Base-by-base conservation (phyloP, 768 basidiomycete species). In the Tricholoma matsutake region DNA sequence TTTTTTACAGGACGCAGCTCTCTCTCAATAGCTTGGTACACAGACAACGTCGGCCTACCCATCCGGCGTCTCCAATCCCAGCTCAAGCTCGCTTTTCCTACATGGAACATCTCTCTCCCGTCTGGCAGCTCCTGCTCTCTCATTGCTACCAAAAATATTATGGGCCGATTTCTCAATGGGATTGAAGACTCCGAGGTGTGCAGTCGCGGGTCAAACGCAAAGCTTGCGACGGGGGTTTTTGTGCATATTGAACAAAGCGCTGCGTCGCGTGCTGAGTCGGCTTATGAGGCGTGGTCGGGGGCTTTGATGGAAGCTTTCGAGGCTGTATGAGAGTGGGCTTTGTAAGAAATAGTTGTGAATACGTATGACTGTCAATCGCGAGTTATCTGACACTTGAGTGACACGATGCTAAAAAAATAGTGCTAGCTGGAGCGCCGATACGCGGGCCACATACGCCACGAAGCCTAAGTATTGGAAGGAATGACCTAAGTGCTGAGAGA, bases 61-160 rank as follows among this genome's bases (percentile, higher is more conserved):
- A 63, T 77, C 45, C 76, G 75, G 59, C 72, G 76, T 2, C 68
- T 83, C 25, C 70, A 75, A 56, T 34, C 54, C 2, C 62, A 72
- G 28, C 69, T 79, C 22, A 62, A 61, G 10, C 39, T 39, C 11
- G 61, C 67, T 0, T 81, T 81, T 56, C 71, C 79, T 5, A 43
- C 54, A 1, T 78, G 75, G 74, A 75, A 68, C 29, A 59, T 77
- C 14, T 76, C 79, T 4, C 68, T 79, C 5, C 81, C 82, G 3
- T 70, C 76, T 0, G 75, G 78, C 57, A 79, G 76, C 45, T 45
- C 59, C 1, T 83, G 82, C 61, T 18, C 53, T 2, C 73, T 82
- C 14, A 78, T 75, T 6, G 81, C 80, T 0, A 80, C 79, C 8
- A 75, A 70, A 43, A 82, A 82, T 49, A 72, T 83, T 25, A 75